These are phyloP conservation scores for Scedosporium apiospermum DNA, from an alignment of 2,329 filamentous ascomycete species.

Conservation along the genomic window DNA sequence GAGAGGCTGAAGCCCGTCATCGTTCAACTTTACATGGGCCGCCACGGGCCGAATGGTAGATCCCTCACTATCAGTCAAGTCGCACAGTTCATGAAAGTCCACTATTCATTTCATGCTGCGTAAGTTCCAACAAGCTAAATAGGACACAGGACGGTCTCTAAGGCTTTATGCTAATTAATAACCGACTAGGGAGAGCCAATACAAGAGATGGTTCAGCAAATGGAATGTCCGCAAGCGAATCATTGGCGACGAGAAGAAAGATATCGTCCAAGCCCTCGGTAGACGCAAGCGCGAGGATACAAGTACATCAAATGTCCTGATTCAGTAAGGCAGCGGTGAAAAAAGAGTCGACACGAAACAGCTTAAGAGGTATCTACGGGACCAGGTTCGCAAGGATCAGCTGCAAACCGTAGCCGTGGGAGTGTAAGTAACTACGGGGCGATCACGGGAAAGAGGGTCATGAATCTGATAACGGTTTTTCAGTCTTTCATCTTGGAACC, in stretches of 20 bases:
- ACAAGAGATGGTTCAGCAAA: not conserved
- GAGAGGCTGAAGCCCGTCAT: constrained; percentile 12
- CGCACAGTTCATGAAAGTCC: constrained; percentile 11
- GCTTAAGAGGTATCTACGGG: constrained; percentile 12
- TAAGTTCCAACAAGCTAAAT: not conserved
- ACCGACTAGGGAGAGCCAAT: not conserved
- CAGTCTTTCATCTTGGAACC: not conserved
- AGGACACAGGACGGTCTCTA: not conserved
- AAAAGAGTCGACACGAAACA: constrained; percentile 13
- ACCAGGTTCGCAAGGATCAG: constrained; percentile 8
- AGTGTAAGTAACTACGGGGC: not conserved
- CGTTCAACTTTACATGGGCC: constrained; percentile 9
- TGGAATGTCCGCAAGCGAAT: not conserved
- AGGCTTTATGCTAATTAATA: not conserved
- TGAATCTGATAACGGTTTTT: not conserved
- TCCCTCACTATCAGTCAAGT: constrained; percentile 9
- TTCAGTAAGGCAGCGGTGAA: constrained; percentile 10
- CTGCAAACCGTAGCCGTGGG: not conserved
- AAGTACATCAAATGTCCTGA: constrained; percentile 7
- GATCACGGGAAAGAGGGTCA: not conserved
- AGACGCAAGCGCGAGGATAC: constrained; percentile 7
- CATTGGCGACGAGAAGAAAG: constrained; percentile 10
- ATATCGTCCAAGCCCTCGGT: constrained; percentile 9
- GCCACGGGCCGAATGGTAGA: not conserved
- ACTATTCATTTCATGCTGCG: constrained; percentile 12